These are phyloP conservation scores for Pyrenochaeta sp. DNA, from an alignment of 2,329 filamentous ascomycete genomes.

Conservation along the genomic window DNA sequence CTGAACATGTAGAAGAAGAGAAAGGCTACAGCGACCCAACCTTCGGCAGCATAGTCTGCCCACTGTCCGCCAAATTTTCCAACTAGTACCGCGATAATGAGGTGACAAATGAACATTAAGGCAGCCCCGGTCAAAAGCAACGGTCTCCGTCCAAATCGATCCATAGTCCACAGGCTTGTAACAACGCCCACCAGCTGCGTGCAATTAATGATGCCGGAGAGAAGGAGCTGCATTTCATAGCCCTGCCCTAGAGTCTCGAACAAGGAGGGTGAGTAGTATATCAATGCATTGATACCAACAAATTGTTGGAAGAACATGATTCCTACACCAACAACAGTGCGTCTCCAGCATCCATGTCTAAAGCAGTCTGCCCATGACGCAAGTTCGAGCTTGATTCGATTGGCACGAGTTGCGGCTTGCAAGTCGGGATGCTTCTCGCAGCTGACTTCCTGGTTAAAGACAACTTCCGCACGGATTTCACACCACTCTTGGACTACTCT, in stretches of 20 bases:
- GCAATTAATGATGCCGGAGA: slow-evolving; percentile 71
- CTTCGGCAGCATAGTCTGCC: slow-evolving; percentile 59
- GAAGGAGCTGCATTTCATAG: slow-evolving; percentile 63
- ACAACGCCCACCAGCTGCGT: slow-evolving; percentile 53
- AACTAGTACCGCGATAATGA: slow-evolving; percentile 64
- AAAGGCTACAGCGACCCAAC: slow-evolving; percentile 66
- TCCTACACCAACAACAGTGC: slow-evolving; percentile 52
- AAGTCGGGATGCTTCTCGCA: slow-evolving; percentile 48
- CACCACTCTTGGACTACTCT: slow-evolving; percentile 63
- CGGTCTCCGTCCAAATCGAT: slow-evolving; percentile 52
- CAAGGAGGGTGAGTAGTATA: slow-evolving; percentile 69
- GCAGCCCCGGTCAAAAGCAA: slow-evolving; percentile 55
- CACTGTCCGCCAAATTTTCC: slow-evolving; percentile 62
- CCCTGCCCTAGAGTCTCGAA: slow-evolving; percentile 68
- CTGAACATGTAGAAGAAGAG: slow-evolving; percentile 70
- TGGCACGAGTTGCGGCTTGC: slow-evolving; percentile 38
- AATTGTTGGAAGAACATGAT: slow-evolving; percentile 56
- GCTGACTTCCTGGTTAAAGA: slow-evolving; percentile 59
- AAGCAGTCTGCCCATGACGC: slow-evolving; percentile 59
- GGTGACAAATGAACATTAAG: slow-evolving; percentile 60
- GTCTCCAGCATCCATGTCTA: slow-evolving; percentile 54
- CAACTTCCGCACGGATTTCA: slow-evolving; percentile 63
- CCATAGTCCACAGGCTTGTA: slow-evolving; percentile 55
- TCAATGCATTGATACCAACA: slow-evolving; percentile 56
- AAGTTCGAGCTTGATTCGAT: slow-evolving; percentile 56